A percentile compares a stretch with the other conserved stretches of the same genome.
Evolutionary conservation across 1,284 basidiomycete species (phyloP).

Genomic region (Cryptococcus amylolentus): DNA sequence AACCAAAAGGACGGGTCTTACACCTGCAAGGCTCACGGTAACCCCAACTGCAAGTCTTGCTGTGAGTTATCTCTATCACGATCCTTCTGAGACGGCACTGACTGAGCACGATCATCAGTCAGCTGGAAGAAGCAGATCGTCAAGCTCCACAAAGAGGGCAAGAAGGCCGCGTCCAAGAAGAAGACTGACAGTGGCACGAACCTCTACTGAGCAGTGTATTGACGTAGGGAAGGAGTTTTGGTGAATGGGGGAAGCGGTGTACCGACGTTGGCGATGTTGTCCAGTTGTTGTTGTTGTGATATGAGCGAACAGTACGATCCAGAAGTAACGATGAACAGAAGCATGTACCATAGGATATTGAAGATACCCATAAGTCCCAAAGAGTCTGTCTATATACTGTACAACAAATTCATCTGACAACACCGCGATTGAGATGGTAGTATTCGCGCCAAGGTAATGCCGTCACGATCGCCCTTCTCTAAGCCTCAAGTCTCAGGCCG

Average conservation of each 20-base stretch:
- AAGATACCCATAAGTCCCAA: neutral
- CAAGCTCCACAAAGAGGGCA: slow-evolving; percentile 48
- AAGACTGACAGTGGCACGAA: slow-evolving; percentile 29
- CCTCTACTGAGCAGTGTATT: slow-evolving; percentile 18
- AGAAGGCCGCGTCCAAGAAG: slow-evolving; percentile 41
- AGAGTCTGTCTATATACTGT: neutral
- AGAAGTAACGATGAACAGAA: neutral
- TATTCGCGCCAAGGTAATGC: too few species aligned
- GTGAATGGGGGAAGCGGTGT: neutral
- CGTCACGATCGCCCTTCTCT: too few species aligned
- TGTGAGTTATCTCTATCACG: slow-evolving; percentile 33
- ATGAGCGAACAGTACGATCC: neutral
- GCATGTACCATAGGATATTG: neutral
- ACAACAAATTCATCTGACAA: neutral
- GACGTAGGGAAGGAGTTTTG: neutral
- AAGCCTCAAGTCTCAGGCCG: slow-evolving; percentile 20
- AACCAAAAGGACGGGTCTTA: slow-evolving; percentile 46
- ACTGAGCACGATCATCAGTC: slow-evolving; percentile 24
- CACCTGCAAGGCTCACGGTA: slow-evolving; percentile 49
- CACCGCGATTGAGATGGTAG: neutral
- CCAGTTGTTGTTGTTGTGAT: neutral
- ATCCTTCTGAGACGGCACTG: neutral
- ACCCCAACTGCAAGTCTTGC: slow-evolving; percentile 47
- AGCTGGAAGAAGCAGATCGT: slow-evolving; percentile 50
- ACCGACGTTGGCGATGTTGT: too few species aligned